A percentile compares a stretch with the other conserved stretches of the same genome.
Conservation (phyloP, 2,329 filamentous ascomycete species). For the Pseudogymnoascus pannorum region DNA sequence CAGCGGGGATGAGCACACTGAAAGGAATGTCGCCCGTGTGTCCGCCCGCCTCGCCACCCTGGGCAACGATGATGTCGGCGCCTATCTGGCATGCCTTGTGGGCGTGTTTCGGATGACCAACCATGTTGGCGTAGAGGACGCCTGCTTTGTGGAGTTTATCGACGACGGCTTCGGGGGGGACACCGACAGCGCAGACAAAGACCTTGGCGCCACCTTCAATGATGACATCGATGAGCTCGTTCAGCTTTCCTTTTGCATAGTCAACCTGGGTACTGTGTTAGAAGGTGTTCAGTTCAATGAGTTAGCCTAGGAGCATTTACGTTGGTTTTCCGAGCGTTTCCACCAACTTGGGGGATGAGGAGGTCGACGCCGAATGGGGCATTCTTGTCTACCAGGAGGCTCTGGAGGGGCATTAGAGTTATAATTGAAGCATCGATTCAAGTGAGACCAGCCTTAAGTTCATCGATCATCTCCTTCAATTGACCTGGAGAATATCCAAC, state of each 20-base stretch:
- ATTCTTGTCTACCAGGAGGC: constrained; percentile 76
- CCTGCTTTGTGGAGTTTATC: constrained; percentile 82
- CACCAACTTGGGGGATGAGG: constrained; percentile 88
- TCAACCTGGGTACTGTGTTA: constrained; percentile 64
- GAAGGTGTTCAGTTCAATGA: constrained; percentile 20
- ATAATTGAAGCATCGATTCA: constrained; percentile 36
- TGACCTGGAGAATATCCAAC: constrained; percentile 95
- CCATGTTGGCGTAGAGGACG: constrained; percentile 99
- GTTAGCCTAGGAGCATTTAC: neutral
- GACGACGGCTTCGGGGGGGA: constrained; percentile 82
- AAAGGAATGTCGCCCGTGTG: constrained; percentile 95
- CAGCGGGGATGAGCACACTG: constrained; percentile 82
- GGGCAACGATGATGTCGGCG: constrained; percentile 94
- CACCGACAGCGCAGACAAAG: constrained; percentile 94
- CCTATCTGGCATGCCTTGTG: constrained; percentile 89
- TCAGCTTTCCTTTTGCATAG: constrained; percentile 98
- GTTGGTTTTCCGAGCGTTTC: constrained; percentile 85
- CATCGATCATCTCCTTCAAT: constrained; percentile 88
- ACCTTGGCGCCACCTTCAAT: constrained; percentile 86
- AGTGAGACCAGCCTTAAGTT: constrained; percentile 73
- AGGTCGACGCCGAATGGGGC: constrained; percentile 94
- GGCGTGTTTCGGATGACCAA: constrained; percentile 98
- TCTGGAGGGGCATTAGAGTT: neutral
- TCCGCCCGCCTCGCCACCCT: constrained; percentile 94
- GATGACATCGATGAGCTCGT: constrained; percentile 82